Conservation (phyloP, 495 filamentous ascomycete species). For the Podospora pseudocomata region DNA sequence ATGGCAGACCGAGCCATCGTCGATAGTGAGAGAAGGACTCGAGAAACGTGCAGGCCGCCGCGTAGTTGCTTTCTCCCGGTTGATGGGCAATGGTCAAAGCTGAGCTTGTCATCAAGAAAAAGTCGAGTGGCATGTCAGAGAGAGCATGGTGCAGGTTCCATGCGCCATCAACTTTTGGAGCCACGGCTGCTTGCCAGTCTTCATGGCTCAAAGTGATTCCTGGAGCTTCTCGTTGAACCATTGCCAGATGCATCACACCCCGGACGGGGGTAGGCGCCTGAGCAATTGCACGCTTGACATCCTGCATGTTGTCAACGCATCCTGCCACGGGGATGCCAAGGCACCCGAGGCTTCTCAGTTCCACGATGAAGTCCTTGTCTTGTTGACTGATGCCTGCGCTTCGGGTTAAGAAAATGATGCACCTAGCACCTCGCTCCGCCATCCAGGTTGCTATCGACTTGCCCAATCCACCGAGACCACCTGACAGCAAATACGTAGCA, state of each 20-base stretch:
- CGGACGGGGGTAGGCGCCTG: conserved; percentile 33
- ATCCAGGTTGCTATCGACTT: conserved; percentile 56
- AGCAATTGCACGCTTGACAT: conserved; percentile 30
- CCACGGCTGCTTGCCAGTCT: conserved; percentile 10
- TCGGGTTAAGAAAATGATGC: conserved; percentile 44
- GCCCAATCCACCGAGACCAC: conserved; percentile 61
- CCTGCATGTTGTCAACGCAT: conserved; percentile 30
- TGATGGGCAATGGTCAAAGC: conserved; percentile 50
- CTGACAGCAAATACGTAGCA: conserved; percentile 56
- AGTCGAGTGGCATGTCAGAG: conserved; percentile 43
- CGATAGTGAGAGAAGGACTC: neutral
- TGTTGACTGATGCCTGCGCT: neutral
- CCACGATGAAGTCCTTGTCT: neutral
- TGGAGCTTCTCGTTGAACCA: conserved; percentile 48
- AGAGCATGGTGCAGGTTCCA: conserved; percentile 31
- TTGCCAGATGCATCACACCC: conserved; percentile 46
- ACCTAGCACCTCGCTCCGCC: conserved; percentile 51
- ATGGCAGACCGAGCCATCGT: neutral
- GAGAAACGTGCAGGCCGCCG: conserved; percentile 54
- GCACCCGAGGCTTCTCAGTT: neutral
- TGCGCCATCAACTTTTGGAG: conserved; percentile 44
- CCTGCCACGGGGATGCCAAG: neutral
- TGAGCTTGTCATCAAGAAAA: conserved; percentile 61
- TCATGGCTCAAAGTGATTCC: conserved; percentile 18
- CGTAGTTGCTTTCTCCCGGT: conserved; percentile 52